Percentiles rank a stretch among this genome's conserved stretches.
Conservation (phyloP, 2,329 filamentous ascomycete genomes). For the Cladosporium sp. region DNA sequence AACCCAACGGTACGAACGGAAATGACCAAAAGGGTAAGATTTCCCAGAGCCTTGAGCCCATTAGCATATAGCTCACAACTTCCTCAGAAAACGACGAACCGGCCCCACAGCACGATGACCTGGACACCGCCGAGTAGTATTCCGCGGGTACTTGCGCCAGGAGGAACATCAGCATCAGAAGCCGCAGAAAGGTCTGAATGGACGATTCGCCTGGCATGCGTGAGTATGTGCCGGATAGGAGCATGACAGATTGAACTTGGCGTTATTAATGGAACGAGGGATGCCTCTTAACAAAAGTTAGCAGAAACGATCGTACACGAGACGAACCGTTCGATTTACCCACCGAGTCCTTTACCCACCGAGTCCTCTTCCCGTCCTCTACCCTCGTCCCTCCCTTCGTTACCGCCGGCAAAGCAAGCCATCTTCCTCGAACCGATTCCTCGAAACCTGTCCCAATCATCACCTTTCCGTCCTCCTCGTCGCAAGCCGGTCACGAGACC, state of each 20-base stretch:
- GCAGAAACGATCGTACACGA: conserved; percentile 12
- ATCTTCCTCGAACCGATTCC: conserved; percentile 5
- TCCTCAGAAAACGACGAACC: conserved; percentile 60
- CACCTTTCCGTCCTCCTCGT: neutral
- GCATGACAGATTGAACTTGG: conserved; percentile 6
- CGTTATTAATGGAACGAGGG: conserved; percentile 12
- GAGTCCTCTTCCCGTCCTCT: conserved; percentile 2
- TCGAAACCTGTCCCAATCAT: neutral
- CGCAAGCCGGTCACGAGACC: conserved; percentile 9
- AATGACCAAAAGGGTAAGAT: conserved; percentile 82
- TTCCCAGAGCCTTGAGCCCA: neutral
- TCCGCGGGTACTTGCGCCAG: neutral
- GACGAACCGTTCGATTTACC: conserved; percentile 7
- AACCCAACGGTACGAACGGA: conserved; percentile 53
- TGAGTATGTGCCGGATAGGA: conserved; percentile 7
- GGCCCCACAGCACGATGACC: conserved; percentile 82
- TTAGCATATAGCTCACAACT: conserved; percentile 24
- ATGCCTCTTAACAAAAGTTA: conserved; percentile 14
- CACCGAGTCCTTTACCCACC: conserved; percentile 1
- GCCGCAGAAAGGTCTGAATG: neutral
- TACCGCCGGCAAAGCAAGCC: conserved; percentile 7
- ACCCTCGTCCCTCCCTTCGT: neutral
- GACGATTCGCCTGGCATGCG: neutral
- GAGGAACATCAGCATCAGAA: neutral
- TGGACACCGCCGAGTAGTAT: conserved; percentile 81